Evolutionary conservation across 768 basidiomycete species (phyloP).

Genomic region (Termitomyces sp.): DNA sequence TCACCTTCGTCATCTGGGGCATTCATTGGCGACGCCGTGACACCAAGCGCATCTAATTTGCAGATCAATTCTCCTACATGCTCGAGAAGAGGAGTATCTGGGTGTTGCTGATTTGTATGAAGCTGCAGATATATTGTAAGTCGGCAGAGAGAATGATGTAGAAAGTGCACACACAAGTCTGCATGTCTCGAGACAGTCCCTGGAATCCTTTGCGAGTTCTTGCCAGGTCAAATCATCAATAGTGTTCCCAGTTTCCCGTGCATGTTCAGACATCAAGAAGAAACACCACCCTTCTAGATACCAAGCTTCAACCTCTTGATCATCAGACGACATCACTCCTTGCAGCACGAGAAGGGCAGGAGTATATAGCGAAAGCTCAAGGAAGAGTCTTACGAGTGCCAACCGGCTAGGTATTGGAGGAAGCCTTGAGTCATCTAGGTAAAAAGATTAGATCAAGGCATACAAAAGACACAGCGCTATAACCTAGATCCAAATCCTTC

Average conservation of each 20-base stretch:
- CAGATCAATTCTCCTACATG: constrained; percentile 71
- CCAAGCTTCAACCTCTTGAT: constrained; percentile 87
- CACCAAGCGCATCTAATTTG: constrained; percentile 61
- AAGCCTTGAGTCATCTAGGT: constrained; percentile 55
- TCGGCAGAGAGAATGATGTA: background rate
- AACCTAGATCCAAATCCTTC: constrained; percentile 61
- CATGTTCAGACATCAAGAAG: constrained; percentile 74
- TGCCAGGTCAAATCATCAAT: constrained; percentile 58
- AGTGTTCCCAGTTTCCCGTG: constrained; percentile 48
- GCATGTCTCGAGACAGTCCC: constrained; percentile 82
- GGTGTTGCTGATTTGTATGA: constrained; percentile 64
- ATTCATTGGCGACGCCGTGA: constrained; percentile 55
- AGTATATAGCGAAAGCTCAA: constrained; percentile 68
- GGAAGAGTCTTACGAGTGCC: constrained; percentile 71
- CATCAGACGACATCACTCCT: constrained; percentile 75
- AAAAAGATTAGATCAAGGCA: background rate
- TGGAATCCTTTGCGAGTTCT: constrained; percentile 72
- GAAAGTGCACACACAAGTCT: constrained; percentile 49
- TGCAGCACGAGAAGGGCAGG: constrained; percentile 74
- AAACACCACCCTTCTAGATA: constrained; percentile 95
- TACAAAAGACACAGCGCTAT: background rate
- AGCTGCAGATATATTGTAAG: constrained; percentile 36
- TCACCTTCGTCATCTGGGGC: constrained; percentile 46
- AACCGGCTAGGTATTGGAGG: constrained; percentile 73
- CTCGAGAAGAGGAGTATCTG: constrained; percentile 69